phyloP scores from a whole-genome alignment of 2,329 filamentous ascomycete species.

The Fusarium kyushuense region DNA sequence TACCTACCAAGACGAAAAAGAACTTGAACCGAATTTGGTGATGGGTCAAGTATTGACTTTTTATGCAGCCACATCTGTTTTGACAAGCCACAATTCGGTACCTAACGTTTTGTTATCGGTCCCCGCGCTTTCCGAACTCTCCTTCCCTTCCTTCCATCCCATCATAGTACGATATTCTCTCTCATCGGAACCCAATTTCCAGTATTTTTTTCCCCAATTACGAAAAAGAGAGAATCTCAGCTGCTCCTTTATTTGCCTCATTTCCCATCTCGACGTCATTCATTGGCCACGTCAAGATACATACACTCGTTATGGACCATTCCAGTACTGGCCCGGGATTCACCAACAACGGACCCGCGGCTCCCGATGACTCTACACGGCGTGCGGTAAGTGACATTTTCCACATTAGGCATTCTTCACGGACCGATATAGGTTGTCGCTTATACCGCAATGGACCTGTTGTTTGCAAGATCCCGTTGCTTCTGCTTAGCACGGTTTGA shows the following conservation, averaged over 20 bases:
- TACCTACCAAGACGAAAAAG: not conserved
- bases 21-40: not conserved
- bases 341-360: slow-evolving; percentile 46
- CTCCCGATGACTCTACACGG: slow-evolving; percentile 53
- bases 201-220: not conserved
- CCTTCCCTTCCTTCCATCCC: slow-evolving; percentile 8
- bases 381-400: slow-evolving; percentile 53
- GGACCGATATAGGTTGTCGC: not conserved
- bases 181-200: slow-evolving; percentile 1
- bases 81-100: slow-evolving; percentile 17
- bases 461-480: not conserved
- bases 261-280: not conserved
- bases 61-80: slow-evolving; percentile 15
- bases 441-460: not conserved
- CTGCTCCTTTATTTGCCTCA: not conserved
- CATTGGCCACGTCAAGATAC: slow-evolving; percentile 3
- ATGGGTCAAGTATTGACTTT: not conserved
- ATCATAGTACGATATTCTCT: slow-evolving; percentile 9
- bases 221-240: not conserved
- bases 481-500: not conserved
- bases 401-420: slow-evolving; percentile 17
- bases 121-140: slow-evolving; percentile 32
- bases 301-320: slow-evolving; percentile 33
- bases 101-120: slow-evolving; percentile 6
- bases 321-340: slow-evolving; percentile 24